Evolutionary conservation across 495 filamentous ascomycete species (phyloP).

Genomic region (Acidomyces sp.): DNA sequence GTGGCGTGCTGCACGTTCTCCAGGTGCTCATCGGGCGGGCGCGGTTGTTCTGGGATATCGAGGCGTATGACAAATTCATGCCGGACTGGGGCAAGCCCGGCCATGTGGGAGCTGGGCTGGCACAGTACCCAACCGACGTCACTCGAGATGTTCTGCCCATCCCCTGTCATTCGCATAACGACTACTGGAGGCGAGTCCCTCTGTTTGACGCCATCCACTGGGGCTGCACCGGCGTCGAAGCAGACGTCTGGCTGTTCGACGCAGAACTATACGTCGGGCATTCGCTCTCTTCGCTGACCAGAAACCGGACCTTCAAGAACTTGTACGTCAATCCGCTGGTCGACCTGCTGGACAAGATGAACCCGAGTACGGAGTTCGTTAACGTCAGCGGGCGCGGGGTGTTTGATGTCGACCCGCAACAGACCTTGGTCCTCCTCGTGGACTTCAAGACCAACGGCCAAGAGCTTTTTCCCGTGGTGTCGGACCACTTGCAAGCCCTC

Average conservation of each 20-base stretch:
- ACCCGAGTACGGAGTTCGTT: conserved; percentile 15
- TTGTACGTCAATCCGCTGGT: conserved; percentile 29
- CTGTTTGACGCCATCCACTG: conserved; percentile 53
- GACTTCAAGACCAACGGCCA: conserved; percentile 29
- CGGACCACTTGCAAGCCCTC: conserved; percentile 21
- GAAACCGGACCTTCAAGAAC: conserved; percentile 24
- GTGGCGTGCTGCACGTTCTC: conserved; percentile 12
- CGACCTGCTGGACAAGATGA: conserved; percentile 23
- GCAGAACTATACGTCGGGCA: conserved; percentile 43
- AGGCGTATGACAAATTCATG: conserved; percentile 27
- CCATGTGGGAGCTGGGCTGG: conserved; percentile 35
- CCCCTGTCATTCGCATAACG: conserved; percentile 72
- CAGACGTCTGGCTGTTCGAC: conserved; percentile 75
- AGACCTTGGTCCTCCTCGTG: conserved; percentile 27
- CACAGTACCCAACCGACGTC: conserved; percentile 63
- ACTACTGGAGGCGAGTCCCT: conserved; percentile 75
- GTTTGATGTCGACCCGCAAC: conserved; percentile 22
- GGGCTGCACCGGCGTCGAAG: conserved; percentile 63
- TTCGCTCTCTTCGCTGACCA: conserved; percentile 20
- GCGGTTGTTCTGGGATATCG: conserved; percentile 8
- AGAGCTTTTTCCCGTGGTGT: conserved; percentile 21
- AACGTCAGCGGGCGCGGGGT: conserved; percentile 21
- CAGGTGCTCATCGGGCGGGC: conserved; percentile 1
- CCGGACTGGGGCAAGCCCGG: conserved; percentile 40
- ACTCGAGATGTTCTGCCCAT: conserved; percentile 57